These are phyloP conservation scores for Carex cristatella DNA, from an alignment of 176 grass and related monocot genomes.

Conservation along the genomic window DNA sequence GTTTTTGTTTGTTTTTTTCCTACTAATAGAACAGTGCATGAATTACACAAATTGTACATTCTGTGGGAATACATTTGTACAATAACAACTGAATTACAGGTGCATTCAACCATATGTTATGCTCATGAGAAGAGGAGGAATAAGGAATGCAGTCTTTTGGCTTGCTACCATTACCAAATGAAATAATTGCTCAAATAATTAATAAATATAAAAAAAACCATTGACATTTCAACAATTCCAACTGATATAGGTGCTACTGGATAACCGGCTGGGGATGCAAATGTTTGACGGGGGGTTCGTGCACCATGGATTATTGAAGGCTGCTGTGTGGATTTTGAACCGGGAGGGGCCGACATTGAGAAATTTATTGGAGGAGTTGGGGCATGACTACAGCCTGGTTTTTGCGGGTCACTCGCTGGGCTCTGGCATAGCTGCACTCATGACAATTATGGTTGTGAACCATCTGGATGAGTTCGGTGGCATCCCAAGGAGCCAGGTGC, in stretches of 20 bases:
- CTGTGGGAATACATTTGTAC: background rate
- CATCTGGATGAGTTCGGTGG: conserved; percentile 52
- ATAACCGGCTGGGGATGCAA: conserved; percentile 88
- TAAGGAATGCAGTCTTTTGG: background rate
- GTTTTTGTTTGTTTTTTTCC: background rate
- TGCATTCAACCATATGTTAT: background rate
- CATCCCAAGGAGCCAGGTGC: conserved; percentile 52
- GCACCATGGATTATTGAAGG: conserved; percentile 78
- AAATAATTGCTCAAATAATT: background rate
- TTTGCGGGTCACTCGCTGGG: conserved; percentile 89
- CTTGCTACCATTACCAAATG: background rate
- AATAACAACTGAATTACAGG: background rate
- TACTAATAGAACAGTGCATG: background rate
- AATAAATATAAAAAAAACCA: background rate
- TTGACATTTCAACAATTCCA: background rate
- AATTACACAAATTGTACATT: background rate
- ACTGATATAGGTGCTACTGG: conserved; percentile 55
- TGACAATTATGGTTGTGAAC: conserved; percentile 78
- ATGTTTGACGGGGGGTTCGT: conserved; percentile 93
- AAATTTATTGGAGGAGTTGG: conserved; percentile 31
- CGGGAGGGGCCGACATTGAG: conserved; percentile 49
- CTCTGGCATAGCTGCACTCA: conserved; percentile 78
- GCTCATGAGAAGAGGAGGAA: too few relatives aligned
- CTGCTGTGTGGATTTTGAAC: conserved; percentile 66
- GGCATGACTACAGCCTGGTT: conserved; percentile 53